Base-by-base conservation (phyloP, 805 yeast genomes). In the Lipomyces mesembrius region DNA sequence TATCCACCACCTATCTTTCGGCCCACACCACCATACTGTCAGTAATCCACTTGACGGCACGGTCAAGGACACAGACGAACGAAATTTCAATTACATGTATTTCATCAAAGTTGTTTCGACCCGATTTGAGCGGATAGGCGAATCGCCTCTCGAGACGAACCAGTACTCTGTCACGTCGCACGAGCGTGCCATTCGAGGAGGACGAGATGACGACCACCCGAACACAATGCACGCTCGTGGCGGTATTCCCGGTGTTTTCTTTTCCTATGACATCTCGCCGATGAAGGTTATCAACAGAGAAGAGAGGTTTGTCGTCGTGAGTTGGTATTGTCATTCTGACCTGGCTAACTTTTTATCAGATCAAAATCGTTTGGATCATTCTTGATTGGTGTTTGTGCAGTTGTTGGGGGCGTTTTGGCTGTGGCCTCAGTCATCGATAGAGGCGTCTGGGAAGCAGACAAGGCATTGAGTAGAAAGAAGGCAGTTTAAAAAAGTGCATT, bases 401-500 rank as follows among this genome's bases (percentile, higher is more conserved):
- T 96, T 7, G 84, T 94, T 53, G 98, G 98, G 9, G 98, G 98
- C 59, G 92, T 95, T 11, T 81, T 95, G 66, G 93, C 97, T 34
- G 92, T 94, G 34, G 98, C 97, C 9, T 89, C 97, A 0, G 86
- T 93, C 49, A 78, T 93, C 58, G 99, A 95, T 77, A 85, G 92
- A 67, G 87, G 96, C 2, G 89, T 92, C 3, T 92, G 91, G 85
- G 94, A 91, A 12, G 97, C 97, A 0, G 93, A 92, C 75, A 86
- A 86, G 77, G 91, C 88, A 14, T 78, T 92, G 37, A 82, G 84
- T 74, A 85, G 87, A 25, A 89, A 90, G 27, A 68, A 68, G 59
- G 65, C 67, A 11, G 37, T 68, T 25, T 68, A 60, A 32, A 39
- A 25, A 35, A 35, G 39, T 35, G 11, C 39, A 27, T 35, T 35